Evolutionary conservation across 768 basidiomycete genomes (phyloP).

Genomic region (Gloeophyllum trabeum): DNA sequence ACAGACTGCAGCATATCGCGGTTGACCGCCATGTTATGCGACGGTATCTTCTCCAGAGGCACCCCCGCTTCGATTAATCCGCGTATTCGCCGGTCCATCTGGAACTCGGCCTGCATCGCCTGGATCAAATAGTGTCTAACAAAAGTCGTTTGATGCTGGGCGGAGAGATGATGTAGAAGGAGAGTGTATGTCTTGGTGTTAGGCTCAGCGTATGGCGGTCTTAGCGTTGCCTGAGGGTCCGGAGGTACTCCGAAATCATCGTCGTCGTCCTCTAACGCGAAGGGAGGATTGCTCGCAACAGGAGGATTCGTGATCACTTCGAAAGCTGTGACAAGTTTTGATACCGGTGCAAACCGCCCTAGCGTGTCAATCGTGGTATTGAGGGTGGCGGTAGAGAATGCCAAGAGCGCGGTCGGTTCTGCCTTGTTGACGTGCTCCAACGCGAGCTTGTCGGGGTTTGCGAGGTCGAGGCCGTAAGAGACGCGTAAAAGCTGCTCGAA

Average conservation of each 20-base stretch:
- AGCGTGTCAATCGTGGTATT: conserved; percentile 67
- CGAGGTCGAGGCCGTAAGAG: conserved; percentile 69
- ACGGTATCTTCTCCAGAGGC: conserved; percentile 23
- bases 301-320: conserved; percentile 70
- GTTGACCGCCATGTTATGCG: conserved; percentile 47
- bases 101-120: conserved; percentile 34
- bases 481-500: conserved; percentile 53
- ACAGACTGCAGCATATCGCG: conserved; percentile 45
- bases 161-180: conserved; percentile 48
- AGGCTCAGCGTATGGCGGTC: conserved; percentile 35
- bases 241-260: conserved; percentile 42
- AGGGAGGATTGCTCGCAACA: conserved; percentile 40
- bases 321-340: conserved; percentile 64
- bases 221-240: conserved; percentile 18
- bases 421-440: conserved; percentile 26
- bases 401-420: conserved; percentile 20
- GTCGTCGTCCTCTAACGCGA: conserved; percentile 39
- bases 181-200: conserved; percentile 59
- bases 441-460: conserved; percentile 59
- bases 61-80: conserved; percentile 16
- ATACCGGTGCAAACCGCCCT: conserved; percentile 45
- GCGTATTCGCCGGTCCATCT: conserved; percentile 20
- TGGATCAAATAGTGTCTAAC: conserved; percentile 58
- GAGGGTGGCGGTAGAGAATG: conserved; percentile 53
- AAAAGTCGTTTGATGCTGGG: conserved; percentile 34